Conservation (phyloP, 129 eudicot genomes). For the Flaveria trinervia region DNA sequence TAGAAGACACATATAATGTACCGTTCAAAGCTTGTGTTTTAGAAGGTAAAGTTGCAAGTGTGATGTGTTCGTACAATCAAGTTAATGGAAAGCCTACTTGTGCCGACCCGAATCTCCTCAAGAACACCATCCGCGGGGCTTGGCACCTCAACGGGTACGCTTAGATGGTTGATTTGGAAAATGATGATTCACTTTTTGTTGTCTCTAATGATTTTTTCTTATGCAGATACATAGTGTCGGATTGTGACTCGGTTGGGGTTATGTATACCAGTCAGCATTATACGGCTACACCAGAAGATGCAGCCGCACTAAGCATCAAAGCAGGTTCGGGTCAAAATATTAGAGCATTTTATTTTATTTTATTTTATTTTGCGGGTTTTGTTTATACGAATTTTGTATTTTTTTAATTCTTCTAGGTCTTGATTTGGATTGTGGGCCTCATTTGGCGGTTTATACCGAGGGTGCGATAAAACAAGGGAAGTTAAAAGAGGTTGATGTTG, state of each 20-base stretch:
- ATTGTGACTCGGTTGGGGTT: conserved; percentile 90
- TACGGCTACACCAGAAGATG: conserved; percentile 87
- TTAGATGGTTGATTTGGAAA: not conserved
- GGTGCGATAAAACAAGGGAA: conserved; percentile 70
- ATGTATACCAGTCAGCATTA: conserved; percentile 63
- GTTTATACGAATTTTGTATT: conserved; percentile 1
- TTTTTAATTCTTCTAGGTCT: conserved; percentile 41
- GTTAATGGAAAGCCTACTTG: conserved; percentile 97
- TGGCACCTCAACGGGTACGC: conserved; percentile 86
- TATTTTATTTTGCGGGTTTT: not conserved
- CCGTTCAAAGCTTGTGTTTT: conserved; percentile 92
- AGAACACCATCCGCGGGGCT: conserved; percentile 69
- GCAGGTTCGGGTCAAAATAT: conserved; percentile 50
- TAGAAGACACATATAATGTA: conserved; percentile 89
- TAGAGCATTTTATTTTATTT: not conserved
- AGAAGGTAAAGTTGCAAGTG: conserved; percentile 96
- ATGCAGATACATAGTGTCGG: conserved; percentile 81
- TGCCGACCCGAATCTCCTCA: conserved; percentile 78
- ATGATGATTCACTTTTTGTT: not conserved
- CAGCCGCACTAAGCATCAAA: conserved; percentile 80
- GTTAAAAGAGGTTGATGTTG: conserved; percentile 60
- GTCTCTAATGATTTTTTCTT: not conserved
- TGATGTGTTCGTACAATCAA: conserved; percentile 97
- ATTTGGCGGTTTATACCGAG: conserved; percentile 69
- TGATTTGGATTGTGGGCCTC: conserved; percentile 98